Conservation (phyloP, 176 grass and related monocot genomes). For the Bonia amplexicaulis region DNA sequence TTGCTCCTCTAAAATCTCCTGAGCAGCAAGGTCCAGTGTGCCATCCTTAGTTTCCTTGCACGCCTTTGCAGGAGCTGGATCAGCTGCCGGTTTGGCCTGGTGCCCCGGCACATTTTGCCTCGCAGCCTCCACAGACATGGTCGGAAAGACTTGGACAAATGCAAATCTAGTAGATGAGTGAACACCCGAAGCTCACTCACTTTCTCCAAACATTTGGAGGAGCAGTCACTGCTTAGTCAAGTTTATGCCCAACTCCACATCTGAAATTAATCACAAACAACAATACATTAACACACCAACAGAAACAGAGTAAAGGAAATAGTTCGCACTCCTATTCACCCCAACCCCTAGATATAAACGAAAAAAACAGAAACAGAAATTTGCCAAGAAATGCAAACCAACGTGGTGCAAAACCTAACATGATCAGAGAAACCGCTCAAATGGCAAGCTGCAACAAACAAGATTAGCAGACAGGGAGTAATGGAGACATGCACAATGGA, state of each 20-base stretch:
- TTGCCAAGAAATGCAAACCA: not conserved
- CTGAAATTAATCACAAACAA: slow-evolving; percentile 16
- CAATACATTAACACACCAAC: not conserved
- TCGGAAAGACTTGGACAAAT: not conserved
- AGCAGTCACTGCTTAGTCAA: not conserved
- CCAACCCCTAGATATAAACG: not conserved
- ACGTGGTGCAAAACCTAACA: not conserved
- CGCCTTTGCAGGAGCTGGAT: slow-evolving; percentile 7
- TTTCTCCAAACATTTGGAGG: not conserved
- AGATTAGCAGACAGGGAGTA: not conserved
- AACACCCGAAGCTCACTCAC: not conserved
- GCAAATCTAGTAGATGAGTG: not conserved
- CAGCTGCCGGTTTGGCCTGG: not conserved
- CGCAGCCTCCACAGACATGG: slow-evolving; percentile 26
- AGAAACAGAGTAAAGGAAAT: not conserved
- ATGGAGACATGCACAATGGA: not conserved
- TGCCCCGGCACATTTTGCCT: slow-evolving; percentile 17
- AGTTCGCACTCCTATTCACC: not conserved
- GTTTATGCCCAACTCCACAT: not conserved
- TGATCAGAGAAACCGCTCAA: not conserved
- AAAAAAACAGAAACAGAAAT: not conserved
- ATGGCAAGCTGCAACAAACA: not conserved
- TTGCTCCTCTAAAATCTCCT: slow-evolving; percentile 22
- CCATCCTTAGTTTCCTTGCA: not conserved
- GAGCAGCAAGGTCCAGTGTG: not conserved